These are phyloP conservation scores for Haematococcus sp. DNA, from an alignment of 139 green algal genomes.

Conservation along the genomic window DNA sequence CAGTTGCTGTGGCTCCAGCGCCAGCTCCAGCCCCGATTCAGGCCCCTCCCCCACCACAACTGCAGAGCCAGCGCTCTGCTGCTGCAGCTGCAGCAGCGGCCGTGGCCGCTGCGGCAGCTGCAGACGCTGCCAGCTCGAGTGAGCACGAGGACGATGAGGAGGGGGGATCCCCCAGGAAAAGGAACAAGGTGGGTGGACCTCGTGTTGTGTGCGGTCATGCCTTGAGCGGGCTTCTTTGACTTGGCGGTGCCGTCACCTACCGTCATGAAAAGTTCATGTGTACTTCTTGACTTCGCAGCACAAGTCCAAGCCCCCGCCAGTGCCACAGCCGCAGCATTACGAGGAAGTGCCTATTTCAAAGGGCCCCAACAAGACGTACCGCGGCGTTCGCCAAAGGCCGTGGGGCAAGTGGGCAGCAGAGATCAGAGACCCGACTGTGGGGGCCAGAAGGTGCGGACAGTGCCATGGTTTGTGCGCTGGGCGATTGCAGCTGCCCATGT, in stretches of 20 bases:
- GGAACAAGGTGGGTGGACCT: neutral
- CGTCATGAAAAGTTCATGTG: too few species aligned
- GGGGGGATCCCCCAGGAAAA: neutral
- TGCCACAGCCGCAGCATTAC: neutral
- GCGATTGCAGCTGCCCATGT: too few species aligned
- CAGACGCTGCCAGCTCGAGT: neutral
- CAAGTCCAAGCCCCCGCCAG: neutral
- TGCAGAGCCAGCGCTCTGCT: neutral
- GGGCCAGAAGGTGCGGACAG: slow-evolving; percentile 64
- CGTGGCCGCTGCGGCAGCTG: neutral
- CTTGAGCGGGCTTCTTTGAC: neutral
- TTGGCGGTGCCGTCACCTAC: neutral
- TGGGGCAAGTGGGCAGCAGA: slow-evolving; percentile 98
- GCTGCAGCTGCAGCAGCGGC: neutral
- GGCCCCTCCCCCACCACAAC: neutral
- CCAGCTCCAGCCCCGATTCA: neutral
- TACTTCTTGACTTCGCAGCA: slow-evolving; percentile 2
- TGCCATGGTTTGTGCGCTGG: too few species aligned
- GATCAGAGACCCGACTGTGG: slow-evolving; percentile 92
- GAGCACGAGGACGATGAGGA: neutral
- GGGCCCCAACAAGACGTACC: slow-evolving; percentile 84
- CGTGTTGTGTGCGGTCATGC: too few species aligned
- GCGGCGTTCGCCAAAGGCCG: slow-evolving; percentile 92
- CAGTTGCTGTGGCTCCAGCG: neutral
- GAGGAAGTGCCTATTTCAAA: slow-evolving; percentile 47